Conservation (phyloP, 2,329 filamentous ascomycete genomes). For the Sporothrix euskadiensis region DNA sequence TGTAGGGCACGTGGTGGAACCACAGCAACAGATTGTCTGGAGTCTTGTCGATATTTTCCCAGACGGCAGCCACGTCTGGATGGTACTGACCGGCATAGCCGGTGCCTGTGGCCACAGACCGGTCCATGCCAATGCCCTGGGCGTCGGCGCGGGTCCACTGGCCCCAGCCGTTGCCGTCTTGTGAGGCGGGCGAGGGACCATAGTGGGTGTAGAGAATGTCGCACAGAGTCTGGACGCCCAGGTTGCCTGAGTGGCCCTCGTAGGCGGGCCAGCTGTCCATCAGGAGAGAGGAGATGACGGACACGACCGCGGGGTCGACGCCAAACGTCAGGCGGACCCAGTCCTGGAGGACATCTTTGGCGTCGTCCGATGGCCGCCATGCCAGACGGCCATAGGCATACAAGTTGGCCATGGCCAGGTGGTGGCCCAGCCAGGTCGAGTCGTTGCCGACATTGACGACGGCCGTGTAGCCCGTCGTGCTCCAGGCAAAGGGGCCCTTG, state of each 20-base stretch:
- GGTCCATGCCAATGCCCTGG: conserved; percentile 66
- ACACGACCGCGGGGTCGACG: conserved; percentile 55
- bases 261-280: conserved; percentile 71
- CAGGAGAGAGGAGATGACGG: conserved; percentile 62
- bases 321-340: conserved; percentile 69
- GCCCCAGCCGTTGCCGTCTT: conserved; percentile 68
- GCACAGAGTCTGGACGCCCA: conserved; percentile 68
- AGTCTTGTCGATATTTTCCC: conserved; percentile 62
- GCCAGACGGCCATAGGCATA: conserved; percentile 69
- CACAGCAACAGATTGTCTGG: conserved; percentile 69
- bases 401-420: conserved; percentile 69
- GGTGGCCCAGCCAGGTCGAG: conserved; percentile 67
- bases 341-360: conserved; percentile 10
- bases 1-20: conserved; percentile 75
- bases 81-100: conserved; percentile 67
- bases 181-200: conserved; percentile 65
- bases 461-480: conserved; percentile 62
- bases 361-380: conserved; percentile 54
- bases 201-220: conserved; percentile 68
- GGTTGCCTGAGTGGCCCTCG: conserved; percentile 69
- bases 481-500: conserved; percentile 49
- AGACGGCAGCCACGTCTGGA: conserved; percentile 56
- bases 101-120: conserved; percentile 67
- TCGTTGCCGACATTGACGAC: conserved; percentile 69
- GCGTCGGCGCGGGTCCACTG: conserved; percentile 69